A percentile compares a stretch with the other conserved stretches of the same genome.
Conservation (phyloP, 257 asterid genomes). For the Solanum appendiculatum region DNA sequence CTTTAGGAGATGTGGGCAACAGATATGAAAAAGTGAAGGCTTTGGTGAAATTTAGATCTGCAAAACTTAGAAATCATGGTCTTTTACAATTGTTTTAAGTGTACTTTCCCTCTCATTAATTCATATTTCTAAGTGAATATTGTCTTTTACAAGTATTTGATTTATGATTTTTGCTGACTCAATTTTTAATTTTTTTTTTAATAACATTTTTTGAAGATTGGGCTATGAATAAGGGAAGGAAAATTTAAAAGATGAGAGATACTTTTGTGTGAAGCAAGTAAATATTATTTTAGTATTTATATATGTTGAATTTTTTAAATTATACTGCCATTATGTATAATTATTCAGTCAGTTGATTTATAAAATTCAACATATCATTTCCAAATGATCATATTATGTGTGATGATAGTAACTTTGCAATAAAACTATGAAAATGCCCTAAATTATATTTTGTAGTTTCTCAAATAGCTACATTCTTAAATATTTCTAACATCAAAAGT, state of each 20-base stretch:
- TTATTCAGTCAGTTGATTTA: neutral
- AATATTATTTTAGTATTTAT: neutral
- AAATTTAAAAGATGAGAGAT: too few relatives aligned
- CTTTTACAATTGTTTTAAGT: neutral
- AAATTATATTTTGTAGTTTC: neutral
- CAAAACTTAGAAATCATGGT: neutral
- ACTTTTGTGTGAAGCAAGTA: neutral
- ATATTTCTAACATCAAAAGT: too few relatives aligned
- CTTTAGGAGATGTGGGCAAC: neutral
- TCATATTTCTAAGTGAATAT: neutral
- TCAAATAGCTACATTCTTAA: neutral
- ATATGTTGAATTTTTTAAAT: neutral
- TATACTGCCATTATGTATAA: neutral
- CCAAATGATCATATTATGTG: neutral
- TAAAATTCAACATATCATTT: too few relatives aligned
- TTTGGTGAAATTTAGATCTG: neutral
- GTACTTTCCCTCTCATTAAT: neutral
- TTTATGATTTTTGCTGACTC: neutral
- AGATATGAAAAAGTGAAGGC: neutral
- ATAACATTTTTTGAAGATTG: neutral
- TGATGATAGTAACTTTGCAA: neutral
- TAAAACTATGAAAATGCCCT: neutral
- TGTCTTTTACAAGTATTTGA: neutral
- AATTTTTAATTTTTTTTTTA: too few relatives aligned
- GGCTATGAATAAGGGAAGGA: neutral